phyloP scores from a whole-genome alignment of 78 protist species.

The Isochrysis galbana region DNA sequence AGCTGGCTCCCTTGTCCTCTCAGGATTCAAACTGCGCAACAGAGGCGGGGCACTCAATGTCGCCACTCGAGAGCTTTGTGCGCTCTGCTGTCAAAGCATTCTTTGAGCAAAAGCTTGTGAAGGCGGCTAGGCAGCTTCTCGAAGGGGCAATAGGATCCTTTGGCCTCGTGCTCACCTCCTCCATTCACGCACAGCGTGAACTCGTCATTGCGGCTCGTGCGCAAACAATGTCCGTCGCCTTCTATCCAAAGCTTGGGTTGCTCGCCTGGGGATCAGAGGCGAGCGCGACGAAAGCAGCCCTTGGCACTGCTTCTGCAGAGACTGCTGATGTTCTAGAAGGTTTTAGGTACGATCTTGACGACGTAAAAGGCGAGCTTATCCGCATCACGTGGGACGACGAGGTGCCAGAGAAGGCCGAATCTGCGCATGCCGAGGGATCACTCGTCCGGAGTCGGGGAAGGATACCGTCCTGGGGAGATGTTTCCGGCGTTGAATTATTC shows the following conservation, averaged over 20 bases:
- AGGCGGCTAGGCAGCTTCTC: neutral
- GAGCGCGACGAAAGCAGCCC: conserved; percentile 4
- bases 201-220: conserved; percentile 33
- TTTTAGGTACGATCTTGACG: conserved; percentile 23
- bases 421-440: too few relatives aligned
- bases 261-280: conserved; percentile 46
- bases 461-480: too few relatives aligned
- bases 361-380: conserved; percentile 1
- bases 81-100: neutral
- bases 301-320: too few relatives aligned
- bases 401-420: neutral
- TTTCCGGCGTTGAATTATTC: neutral
- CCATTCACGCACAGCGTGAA: conserved; percentile 13
- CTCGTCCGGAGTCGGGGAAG: too few relatives aligned
- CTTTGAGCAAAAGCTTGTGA: conserved; percentile 2
- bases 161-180: conserved; percentile 14
- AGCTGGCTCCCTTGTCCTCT: neutral
- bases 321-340: neutral
- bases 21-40: too few relatives aligned
- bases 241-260: neutral
- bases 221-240: conserved; percentile 45
- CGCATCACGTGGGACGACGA: neutral
- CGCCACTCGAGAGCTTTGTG: neutral
- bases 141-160: conserved; percentile 20
- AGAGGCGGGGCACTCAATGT: too few relatives aligned